Conservation (phyloP, 345 rosid species). For the Carallia pectinifolia region DNA sequence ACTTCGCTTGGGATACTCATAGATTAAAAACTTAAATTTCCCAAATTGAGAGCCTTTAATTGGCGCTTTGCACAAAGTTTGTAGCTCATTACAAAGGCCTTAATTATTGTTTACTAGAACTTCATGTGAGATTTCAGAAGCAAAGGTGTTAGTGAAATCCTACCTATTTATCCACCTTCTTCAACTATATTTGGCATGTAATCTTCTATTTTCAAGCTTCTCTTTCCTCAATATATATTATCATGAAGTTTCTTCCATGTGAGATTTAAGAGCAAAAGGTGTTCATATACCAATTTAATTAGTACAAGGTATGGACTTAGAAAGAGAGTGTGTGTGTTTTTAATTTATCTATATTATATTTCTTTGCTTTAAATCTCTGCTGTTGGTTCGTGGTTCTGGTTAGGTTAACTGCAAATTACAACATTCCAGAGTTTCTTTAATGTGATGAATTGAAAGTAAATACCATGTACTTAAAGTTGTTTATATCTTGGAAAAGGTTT, state of each 20-base stretch:
- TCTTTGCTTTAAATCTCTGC: background rate
- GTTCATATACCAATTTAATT: no score
- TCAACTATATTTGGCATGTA: conserved; percentile 1
- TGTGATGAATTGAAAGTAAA: background rate
- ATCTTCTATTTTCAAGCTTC: background rate
- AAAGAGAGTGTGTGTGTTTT: background rate
- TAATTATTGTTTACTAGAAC: no score
- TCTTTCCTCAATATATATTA: background rate
- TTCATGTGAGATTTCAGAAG: background rate
- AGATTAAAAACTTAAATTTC: conserved; percentile 6
- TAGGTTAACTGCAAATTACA: conserved; percentile 49
- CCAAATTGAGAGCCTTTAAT: background rate
- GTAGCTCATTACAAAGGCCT: background rate
- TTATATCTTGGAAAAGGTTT: no score
- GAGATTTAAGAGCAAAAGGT: no score
- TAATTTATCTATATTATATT: background rate
- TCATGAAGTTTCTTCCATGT: background rate
- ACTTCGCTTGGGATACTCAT: conserved; percentile 80
- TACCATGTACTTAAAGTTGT: no score
- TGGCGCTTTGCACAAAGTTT: conserved; percentile 1
- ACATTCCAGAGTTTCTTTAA: conserved; percentile 13
- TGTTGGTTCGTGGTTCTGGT: conserved; percentile 26
- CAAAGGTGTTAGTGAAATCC: background rate
- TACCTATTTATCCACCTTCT: no score
- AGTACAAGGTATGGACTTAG: background rate